Evolutionary conservation across 352 stramenopile species (phyloP), one percentile per base, ranked within the genome.

Genomic region (Pythium biforme): DNA sequence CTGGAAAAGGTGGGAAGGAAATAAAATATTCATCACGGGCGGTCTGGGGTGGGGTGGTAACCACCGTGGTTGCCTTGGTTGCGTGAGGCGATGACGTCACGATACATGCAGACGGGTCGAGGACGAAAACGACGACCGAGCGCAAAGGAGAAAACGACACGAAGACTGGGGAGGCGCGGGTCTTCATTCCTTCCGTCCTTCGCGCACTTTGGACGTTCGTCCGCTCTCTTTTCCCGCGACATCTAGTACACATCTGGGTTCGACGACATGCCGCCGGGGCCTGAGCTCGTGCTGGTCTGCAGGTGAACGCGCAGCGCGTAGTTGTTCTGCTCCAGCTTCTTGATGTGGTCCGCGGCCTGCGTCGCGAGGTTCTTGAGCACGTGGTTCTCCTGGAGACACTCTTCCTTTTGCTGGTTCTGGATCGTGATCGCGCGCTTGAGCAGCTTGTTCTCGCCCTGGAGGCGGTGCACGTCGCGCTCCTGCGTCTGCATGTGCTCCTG

Each of bases 381-480:
- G 19, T 66, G 49, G 70, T 93, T 94, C 59, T 95, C 86, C 17
- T 85, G 72, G 64, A 79, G 62, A 12, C 78, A 82, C 56, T 94
- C 86, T 27, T 93, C 84, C 61, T 95, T 95, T 64, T 94, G 86
- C 69, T 94, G 83, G 69, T 81, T 94, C 65, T 95, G 86, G 72
- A 95, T 95, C 49, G 71, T 79, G 55, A 95, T 85, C 22, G 86
- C 86, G 37, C 86, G 84, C 66, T 93, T 92, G 26, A 95, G 71
- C 49, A 95, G 68, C 69, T 83, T 86, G 74, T 93, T 95, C 64
- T 95, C 86, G n/a, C 73, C 68, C 49, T 86, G 68, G n/a, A 94
- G 69, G 26, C 86, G 76, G 59, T 85, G 77, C 19, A 73, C 10
- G 2, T 93, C 84, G 39, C 73, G 76, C n/a, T 79, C 76, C 62